A percentile compares a stretch with the other conserved stretches of the same genome.
Conservation (phyloP, 208 protist genomes). For the Wallacemonas sp. region DNA sequence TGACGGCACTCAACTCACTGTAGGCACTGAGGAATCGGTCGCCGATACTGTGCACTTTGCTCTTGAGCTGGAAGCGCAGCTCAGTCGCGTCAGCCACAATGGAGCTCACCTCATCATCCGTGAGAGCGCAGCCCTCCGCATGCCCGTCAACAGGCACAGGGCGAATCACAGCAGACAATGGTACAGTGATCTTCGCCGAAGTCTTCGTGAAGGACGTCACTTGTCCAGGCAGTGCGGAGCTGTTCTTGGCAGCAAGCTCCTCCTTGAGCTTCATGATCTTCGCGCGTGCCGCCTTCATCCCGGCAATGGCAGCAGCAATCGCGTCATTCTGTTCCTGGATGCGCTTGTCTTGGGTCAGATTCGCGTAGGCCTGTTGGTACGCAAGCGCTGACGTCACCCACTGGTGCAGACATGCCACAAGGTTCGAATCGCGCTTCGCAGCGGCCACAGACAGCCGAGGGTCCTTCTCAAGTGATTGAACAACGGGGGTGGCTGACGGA, state of each 20-base stretch:
- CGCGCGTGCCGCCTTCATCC: conserved; percentile 56
- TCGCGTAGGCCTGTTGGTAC: conserved; percentile 65
- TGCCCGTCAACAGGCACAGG: conserved; percentile 37
- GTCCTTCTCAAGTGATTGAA: conserved; percentile 23
- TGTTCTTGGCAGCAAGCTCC: conserved; percentile 37
- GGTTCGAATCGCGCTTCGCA: conserved; percentile 34
- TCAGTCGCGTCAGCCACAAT: conserved; percentile 28
- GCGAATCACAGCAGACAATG: conserved; percentile 52
- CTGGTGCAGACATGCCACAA: conserved; percentile 44
- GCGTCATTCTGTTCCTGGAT: conserved; percentile 64
- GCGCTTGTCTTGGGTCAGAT: conserved; percentile 44
- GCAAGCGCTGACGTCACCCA: conserved; percentile 58
- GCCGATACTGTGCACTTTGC: conserved; percentile 17
- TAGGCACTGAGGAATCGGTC: conserved; percentile 18
- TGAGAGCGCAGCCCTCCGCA: conserved; percentile 48
- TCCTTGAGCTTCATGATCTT: conserved; percentile 68
- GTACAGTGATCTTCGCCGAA: conserved; percentile 44
- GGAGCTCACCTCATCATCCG: conserved; percentile 48
- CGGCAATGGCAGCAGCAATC: conserved; percentile 48
- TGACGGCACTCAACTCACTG: conserved; percentile 44
- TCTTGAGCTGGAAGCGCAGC: conserved; percentile 39
- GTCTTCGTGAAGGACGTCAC: conserved; percentile 63
- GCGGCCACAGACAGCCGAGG: conserved; percentile 35
- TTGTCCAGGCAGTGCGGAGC: conserved; percentile 19
- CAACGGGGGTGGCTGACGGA: conserved; percentile 29